These are phyloP conservation scores for Annona squamosa DNA, from an alignment of 164 flowering plant species.

Conservation along the genomic window DNA sequence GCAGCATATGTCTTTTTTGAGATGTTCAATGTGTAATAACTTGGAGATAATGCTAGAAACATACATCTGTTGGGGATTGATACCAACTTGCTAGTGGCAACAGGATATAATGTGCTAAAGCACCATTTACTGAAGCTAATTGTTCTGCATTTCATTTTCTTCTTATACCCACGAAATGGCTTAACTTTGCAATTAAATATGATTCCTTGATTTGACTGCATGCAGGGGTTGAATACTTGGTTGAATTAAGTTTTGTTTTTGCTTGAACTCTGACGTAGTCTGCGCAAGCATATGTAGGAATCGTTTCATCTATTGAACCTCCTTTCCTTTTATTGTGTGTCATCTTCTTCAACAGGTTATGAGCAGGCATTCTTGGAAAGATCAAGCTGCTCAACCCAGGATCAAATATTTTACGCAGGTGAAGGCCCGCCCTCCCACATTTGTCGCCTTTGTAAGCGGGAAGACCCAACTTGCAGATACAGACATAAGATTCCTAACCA, in stretches of 20 bases:
- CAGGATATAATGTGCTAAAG: too few relatives aligned
- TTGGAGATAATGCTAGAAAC: too few relatives aligned
- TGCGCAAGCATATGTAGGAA: background rate
- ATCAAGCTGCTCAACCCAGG: constrained; percentile 80
- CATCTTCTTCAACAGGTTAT: constrained; percentile 45
- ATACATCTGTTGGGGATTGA: too few relatives aligned
- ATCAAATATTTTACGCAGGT: constrained; percentile 93
- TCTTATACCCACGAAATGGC: too few relatives aligned
- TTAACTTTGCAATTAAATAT: too few relatives aligned
- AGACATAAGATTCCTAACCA: constrained; percentile 75
- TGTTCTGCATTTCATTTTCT: too few relatives aligned
- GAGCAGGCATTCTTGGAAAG: constrained; percentile 98
- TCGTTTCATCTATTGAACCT: background rate
- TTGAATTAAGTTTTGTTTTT: background rate
- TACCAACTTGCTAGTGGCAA: too few relatives aligned
- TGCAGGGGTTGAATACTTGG: background rate
- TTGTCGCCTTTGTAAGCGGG: constrained; percentile 79
- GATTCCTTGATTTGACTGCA: background rate
- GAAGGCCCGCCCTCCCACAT: constrained; percentile 96
- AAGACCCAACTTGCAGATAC: constrained; percentile 60
- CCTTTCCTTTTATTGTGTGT: background rate
- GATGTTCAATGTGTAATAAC: too few relatives aligned
- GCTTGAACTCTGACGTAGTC: background rate
- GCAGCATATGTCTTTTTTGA: too few relatives aligned
- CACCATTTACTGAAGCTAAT: too few relatives aligned